These are phyloP conservation scores for Plantago ovata DNA, from an alignment of 257 asterid genomes.

Conservation along the genomic window DNA sequence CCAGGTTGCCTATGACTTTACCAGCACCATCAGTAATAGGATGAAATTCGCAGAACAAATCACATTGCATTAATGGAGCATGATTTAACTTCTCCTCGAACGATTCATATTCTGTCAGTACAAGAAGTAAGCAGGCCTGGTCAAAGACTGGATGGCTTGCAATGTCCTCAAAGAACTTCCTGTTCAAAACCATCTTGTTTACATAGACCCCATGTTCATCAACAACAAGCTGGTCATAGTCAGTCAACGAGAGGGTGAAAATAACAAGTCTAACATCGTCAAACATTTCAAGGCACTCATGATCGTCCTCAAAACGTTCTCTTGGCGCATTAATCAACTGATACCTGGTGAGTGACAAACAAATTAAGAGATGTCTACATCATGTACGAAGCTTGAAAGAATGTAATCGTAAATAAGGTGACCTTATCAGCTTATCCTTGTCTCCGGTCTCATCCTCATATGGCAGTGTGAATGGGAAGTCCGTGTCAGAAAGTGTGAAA, in stretches of 20 bases:
- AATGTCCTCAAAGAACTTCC: conserved; percentile 21
- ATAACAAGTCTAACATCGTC: conserved; percentile 28
- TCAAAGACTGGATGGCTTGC: conserved; percentile 27
- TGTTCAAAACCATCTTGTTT: conserved; percentile 29
- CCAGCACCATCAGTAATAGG: conserved; percentile 14
- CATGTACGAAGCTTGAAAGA: neutral
- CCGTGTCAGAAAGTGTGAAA: conserved; percentile 45
- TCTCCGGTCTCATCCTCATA: conserved; percentile 31
- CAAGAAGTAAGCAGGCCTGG: conserved; percentile 15
- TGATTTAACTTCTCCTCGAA: conserved; percentile 30
- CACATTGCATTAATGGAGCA: conserved; percentile 38
- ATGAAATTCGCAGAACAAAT: conserved; percentile 52
- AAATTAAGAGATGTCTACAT: neutral
- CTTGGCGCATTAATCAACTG: conserved; percentile 19
- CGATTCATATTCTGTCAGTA: conserved; percentile 28
- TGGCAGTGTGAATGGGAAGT: conserved; percentile 46
- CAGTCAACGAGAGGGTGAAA: conserved; percentile 23
- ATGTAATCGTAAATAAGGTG: neutral
- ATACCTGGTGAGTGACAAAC: conserved; percentile 19
- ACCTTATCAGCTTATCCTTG: conserved; percentile 40
- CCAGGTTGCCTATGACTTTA: neutral
- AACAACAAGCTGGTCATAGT: conserved; percentile 21
- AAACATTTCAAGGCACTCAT: conserved; percentile 26
- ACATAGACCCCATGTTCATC: conserved; percentile 14
- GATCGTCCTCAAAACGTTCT: neutral